Percentiles rank a stretch among this genome's conserved stretches.
Evolutionary conservation across 345 rosid genomes (phyloP).

Genomic region (Citrus inodora): DNA sequence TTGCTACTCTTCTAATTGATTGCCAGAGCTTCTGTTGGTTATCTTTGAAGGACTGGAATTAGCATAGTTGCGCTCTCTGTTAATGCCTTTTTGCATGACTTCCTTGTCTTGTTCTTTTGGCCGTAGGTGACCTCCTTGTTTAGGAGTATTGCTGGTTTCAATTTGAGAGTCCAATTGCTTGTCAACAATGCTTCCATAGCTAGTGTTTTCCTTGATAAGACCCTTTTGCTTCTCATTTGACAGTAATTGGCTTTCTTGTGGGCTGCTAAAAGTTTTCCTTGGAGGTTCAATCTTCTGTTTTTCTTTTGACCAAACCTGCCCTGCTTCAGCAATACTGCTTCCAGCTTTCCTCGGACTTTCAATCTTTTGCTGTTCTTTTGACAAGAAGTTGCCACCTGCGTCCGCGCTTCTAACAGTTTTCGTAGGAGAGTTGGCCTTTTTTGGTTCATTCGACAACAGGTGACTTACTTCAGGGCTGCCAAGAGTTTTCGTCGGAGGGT

Average conservation of each 20-base stretch:
- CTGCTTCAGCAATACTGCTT: too few species aligned
- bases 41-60: background rate
- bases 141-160: background rate
- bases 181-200: background rate
- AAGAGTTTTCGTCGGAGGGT: too few species aligned
- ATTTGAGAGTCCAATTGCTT: background rate
- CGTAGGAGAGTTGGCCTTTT: too few species aligned
- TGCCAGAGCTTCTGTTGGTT: background rate
- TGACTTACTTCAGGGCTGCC: too few species aligned
- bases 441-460: too few species aligned
- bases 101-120: background rate
- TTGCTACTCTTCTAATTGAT: background rate
- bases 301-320: too few species aligned
- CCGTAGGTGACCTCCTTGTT: background rate
- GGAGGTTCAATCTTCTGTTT: too few species aligned
- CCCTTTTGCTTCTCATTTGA: background rate
- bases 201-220: background rate
- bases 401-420: too few species aligned
- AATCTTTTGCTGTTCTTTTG: too few species aligned
- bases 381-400: too few species aligned
- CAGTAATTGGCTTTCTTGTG: background rate
- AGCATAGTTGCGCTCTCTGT: background rate
- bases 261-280: background rate
- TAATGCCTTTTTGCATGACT: background rate
- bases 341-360: too few species aligned